phyloP scores from a whole-genome alignment of 768 basidiomycete genomes.

The Mrakia frigida region DNA sequence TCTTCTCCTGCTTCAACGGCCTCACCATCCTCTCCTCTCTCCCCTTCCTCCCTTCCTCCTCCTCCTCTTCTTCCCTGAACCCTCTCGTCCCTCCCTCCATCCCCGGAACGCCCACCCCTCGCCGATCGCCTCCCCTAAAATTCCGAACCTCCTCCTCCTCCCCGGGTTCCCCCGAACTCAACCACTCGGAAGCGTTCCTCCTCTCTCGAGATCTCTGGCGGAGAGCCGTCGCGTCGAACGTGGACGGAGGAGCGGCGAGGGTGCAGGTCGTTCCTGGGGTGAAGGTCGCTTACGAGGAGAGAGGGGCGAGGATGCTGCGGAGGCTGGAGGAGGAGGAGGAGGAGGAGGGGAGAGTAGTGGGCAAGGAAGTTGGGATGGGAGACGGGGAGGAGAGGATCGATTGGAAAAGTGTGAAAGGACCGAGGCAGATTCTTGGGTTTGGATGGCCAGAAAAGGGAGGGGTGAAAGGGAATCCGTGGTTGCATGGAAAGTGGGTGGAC shows the following conservation, averaged over 20 bases:
- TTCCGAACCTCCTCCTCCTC: background rate
- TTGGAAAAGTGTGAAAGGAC: background rate
- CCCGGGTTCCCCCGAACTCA: background rate
- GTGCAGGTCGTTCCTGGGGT: constrained; percentile 11
- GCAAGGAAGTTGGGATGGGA: background rate
- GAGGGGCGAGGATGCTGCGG: background rate
- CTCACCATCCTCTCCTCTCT: constrained; percentile 5
- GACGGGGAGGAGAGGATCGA: constrained; percentile 3
- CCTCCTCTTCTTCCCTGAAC: background rate
- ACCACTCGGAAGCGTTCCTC: constrained; percentile 15
- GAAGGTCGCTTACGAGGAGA: constrained; percentile 8
- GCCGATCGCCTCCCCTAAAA: background rate
- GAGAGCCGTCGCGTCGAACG: background rate
- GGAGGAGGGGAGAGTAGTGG: background rate
- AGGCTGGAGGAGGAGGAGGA: background rate
- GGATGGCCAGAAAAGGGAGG: constrained; percentile 8
- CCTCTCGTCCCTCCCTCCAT: background rate
- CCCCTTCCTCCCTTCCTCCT: constrained; percentile 1
- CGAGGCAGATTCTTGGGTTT: background rate
- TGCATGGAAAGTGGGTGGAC: constrained; percentile 4
- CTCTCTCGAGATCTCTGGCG: constrained; percentile 8
- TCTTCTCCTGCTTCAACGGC: constrained; percentile 12
- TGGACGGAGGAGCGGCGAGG: background rate
- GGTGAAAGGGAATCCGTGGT: constrained; percentile 5
- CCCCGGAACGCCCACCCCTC: background rate